phyloP scores from a whole-genome alignment of 371 early-diverging fungal species.

The Dentiscutata heterogama region DNA sequence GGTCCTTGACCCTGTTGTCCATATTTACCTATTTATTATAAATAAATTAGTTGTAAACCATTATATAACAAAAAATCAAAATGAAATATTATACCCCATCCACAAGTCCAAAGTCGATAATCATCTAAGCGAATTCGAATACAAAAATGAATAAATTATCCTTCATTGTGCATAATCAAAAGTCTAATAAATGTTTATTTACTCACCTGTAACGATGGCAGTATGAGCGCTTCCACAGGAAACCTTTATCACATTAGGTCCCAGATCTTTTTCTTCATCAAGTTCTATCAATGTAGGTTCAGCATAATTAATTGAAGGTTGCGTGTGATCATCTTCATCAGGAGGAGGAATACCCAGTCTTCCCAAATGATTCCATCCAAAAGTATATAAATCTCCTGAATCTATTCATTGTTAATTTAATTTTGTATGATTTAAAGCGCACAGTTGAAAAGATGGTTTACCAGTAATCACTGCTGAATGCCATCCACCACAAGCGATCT shows the following conservation, averaged over 20 bases:
- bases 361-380: constrained; percentile 45
- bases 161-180: too few relatives aligned
- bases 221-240: constrained; percentile 46
- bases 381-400: constrained; percentile 45
- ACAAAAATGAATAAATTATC: too few relatives aligned
- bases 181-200: too few relatives aligned
- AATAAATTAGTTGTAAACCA: not conserved
- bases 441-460: not conserved
- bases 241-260: constrained; percentile 29
- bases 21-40: constrained; percentile 37
- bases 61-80: not conserved
- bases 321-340: not conserved
- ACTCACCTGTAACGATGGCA: constrained; percentile 30
- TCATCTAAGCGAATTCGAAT: constrained; percentile 8
- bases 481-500: constrained; percentile 43
- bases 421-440: not conserved
- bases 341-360: constrained; percentile 15
- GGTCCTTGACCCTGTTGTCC: constrained; percentile 39
- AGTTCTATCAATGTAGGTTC: constrained; percentile 29
- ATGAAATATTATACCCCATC: constrained; percentile 41
- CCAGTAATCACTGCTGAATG: constrained; percentile 46
- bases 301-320: not conserved
- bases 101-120: constrained; percentile 31
- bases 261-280: not conserved
- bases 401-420: constrained; percentile 14